Conservation (phyloP, 2,329 filamentous ascomycete genomes). For the Epichloe aotearoae region DNA sequence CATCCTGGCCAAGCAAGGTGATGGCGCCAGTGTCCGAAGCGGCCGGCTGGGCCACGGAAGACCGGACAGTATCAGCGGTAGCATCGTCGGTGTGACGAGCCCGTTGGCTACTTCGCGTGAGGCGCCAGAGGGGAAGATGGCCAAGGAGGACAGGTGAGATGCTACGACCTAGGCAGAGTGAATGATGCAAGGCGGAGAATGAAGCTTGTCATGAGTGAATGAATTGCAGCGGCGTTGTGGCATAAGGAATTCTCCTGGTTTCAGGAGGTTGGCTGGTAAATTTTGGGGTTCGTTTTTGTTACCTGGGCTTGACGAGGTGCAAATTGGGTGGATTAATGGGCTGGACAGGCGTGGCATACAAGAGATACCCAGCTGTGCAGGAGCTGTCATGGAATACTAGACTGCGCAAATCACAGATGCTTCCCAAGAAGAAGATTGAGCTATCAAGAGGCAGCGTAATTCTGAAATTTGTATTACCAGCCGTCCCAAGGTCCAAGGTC, state of each 20-base stretch:
- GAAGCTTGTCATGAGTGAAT: constrained; percentile 2
- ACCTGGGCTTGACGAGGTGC: neutral
- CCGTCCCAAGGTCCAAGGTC: no score
- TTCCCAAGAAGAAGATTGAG: neutral
- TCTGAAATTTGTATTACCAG: no score
- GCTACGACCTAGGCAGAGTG: constrained; percentile 9
- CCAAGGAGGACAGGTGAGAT: constrained; percentile 19
- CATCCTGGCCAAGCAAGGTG: constrained; percentile 57
- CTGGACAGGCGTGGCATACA: neutral
- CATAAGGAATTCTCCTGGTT: neutral
- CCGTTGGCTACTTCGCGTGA: constrained; percentile 48
- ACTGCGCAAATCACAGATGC: neutral
- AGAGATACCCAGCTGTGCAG: constrained; percentile 7
- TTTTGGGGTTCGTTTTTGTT: neutral
- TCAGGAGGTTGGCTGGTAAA: neutral
- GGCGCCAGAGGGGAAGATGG: constrained; percentile 22
- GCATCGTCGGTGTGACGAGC: constrained; percentile 49
- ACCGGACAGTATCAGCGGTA: constrained; percentile 71
- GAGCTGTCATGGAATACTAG: neutral
- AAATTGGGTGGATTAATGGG: neutral
- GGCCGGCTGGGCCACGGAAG: constrained; percentile 63
- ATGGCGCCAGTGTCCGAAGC: constrained; percentile 68
- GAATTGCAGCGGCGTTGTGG: constrained; percentile 1
- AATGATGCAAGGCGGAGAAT: neutral
- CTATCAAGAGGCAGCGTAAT: neutral